Evolutionary conservation across 2,329 filamentous ascomycete species (phyloP).

Genomic region (Capronia epimyces): DNA sequence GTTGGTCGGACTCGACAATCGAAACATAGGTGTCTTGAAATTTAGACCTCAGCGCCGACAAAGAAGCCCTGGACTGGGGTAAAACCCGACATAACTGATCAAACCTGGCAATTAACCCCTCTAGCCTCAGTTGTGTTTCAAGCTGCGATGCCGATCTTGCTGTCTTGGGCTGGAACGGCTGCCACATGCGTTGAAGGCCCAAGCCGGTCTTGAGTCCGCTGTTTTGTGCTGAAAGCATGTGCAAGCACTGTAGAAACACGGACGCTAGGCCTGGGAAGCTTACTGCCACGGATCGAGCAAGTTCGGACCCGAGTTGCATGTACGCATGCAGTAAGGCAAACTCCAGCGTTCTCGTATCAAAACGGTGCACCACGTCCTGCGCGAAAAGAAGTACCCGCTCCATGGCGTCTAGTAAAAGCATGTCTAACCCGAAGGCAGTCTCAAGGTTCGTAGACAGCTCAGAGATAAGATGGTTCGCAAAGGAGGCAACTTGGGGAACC

Average conservation of each 20-base stretch:
- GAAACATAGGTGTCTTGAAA: constrained; percentile 34
- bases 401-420: constrained; percentile 5
- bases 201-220: constrained; percentile 54
- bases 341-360: constrained; percentile 42
- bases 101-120: constrained; percentile 44
- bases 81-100: constrained; percentile 35
- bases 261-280: constrained; percentile 1
- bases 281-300: constrained; percentile 33
- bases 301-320: constrained; percentile 39
- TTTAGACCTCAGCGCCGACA: constrained; percentile 28
- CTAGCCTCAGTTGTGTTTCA: constrained; percentile 38
- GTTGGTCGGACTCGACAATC: constrained; percentile 8
- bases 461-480: constrained; percentile 6
- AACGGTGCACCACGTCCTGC: constrained; percentile 45
- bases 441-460: neutral
- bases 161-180: constrained; percentile 22
- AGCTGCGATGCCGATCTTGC: constrained; percentile 32
- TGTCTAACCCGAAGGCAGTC: neutral
- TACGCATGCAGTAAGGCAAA: constrained; percentile 53
- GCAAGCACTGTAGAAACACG: constrained; percentile 1
- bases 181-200: constrained; percentile 28
- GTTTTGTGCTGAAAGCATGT: constrained; percentile 37
- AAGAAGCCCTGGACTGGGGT: constrained; percentile 34
- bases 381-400: constrained; percentile 41
- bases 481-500: constrained; percentile 6